Percentiles rank a stretch among this genome's conserved stretches.
Conservation (phyloP, 202 grass and related monocot species). For the Saccharum hybrid region DNA sequence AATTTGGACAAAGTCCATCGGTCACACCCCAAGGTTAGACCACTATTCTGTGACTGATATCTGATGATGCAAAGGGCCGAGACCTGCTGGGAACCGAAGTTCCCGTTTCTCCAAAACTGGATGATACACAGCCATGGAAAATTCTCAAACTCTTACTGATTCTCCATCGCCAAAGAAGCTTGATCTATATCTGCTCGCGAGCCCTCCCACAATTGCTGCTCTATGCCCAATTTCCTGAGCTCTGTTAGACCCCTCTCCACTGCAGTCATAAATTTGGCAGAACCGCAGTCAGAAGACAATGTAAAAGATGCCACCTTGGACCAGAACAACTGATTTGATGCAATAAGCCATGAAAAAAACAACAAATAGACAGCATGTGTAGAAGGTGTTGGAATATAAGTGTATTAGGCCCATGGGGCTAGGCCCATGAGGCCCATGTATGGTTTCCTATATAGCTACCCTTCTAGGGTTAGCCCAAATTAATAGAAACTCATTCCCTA, state of each 20-base stretch:
- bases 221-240: constrained; percentile 81
- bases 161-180: constrained; percentile 58
- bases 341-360: not conserved
- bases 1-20: constrained; percentile 40
- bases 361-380: not conserved
- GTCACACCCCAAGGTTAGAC: constrained; percentile 20
- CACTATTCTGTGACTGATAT: not conserved
- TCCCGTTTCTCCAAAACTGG: constrained; percentile 58
- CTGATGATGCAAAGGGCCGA: constrained; percentile 14
- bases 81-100: constrained; percentile 30
- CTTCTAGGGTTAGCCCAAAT: too few relatives aligned
- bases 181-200: constrained; percentile 76
- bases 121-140: constrained; percentile 38
- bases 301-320: not conserved
- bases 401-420: too few relatives aligned
- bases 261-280: constrained; percentile 48
- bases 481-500: too few relatives aligned
- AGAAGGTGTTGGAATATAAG: not conserved
- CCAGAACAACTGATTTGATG: not conserved
- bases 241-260: constrained; percentile 96
- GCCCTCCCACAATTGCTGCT: constrained; percentile 87
- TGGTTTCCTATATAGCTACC: too few relatives aligned
- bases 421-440: too few relatives aligned
- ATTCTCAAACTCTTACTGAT: constrained; percentile 40
- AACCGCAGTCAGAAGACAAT: constrained; percentile 18